Evolutionary conservation across 2,329 filamentous ascomycete species (phyloP), one percentile per base, ranked within the genome.

Genomic region (Thelonectria blattea): DNA sequence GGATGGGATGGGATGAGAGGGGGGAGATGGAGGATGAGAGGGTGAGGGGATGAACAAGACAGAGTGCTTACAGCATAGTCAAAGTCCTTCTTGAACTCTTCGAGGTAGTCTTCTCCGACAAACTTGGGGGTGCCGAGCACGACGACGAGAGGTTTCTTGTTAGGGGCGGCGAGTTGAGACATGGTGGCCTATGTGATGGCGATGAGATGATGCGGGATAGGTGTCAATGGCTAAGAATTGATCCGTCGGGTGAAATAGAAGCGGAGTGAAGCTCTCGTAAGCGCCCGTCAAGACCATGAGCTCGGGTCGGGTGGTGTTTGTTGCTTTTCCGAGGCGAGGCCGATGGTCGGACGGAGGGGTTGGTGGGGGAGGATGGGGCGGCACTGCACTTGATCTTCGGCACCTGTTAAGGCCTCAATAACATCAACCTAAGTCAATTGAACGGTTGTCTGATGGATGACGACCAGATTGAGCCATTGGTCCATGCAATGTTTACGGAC

Each of bases 61-160:
- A 10, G 4, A 7, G 9, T 10, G 9, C 66, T 22, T 3, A 80
- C 72, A 3, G 74, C 75, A 63, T 73, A 80, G 58, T 76, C 66
- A 63, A 78, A 80, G 1, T 77, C 71, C 9, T 72, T 67, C 20
- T 66, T 51, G 60, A 81, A 81, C 0, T 70, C 66, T n/a, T 70
- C 63, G 1, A 82, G 69, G 48, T 78, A 82, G 14, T 79, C 75
- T 1, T 72, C 66, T 8, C 73, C 74, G 12, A 77, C 68, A 58
- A 71, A 80, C 27, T 73, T 73, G 8, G 78, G 79, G 4, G 66
- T 65, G 17, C 80, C 80, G 4, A 82, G 71, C n/a, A 66, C 69
- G 0, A 81, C 78, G 0, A 81, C 76, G 18, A 76, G 73, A 12
- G 78, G 78, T 64, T 78, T 79, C 53, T 24, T 57, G 1, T 30